These are phyloP conservation scores for Recurvomyces mirabilis DNA, from an alignment of 495 filamentous ascomycete species.

Conservation along the genomic window DNA sequence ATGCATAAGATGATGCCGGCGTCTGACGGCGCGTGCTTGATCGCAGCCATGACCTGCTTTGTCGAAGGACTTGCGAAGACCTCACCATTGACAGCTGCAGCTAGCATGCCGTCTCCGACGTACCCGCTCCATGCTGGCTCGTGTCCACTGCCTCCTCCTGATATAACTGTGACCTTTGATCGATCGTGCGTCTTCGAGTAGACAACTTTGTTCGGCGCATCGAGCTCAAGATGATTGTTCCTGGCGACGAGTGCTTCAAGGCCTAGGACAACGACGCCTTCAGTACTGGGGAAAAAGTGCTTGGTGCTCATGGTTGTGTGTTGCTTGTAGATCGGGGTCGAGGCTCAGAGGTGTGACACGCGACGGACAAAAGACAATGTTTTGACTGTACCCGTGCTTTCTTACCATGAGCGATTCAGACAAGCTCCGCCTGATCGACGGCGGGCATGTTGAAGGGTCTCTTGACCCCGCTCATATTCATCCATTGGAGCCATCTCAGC, in stretches of 20 bases:
- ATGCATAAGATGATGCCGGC: conserved; percentile 50
- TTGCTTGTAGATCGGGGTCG: too few relatives aligned
- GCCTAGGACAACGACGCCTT: conserved; percentile 41
- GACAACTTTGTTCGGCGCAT: conserved; percentile 46
- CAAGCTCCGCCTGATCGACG: too few relatives aligned
- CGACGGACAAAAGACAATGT: too few relatives aligned
- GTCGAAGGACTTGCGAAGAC: conserved; percentile 53
- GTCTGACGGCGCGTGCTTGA: conserved; percentile 44
- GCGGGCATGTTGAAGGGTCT: too few relatives aligned
- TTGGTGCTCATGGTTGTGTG: conserved; percentile 28
- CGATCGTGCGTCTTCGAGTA: conserved; percentile 41
- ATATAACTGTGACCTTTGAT: conserved; percentile 46
- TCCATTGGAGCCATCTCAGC: too few relatives aligned
- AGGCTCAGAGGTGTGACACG: too few relatives aligned
- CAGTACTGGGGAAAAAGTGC: conserved; percentile 30
- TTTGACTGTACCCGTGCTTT: too few relatives aligned
- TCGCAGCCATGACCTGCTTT: conserved; percentile 49
- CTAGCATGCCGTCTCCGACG: conserved; percentile 49
- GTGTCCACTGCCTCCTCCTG: conserved; percentile 50
- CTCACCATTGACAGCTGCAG: conserved; percentile 48
- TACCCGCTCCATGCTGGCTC: conserved; percentile 56
- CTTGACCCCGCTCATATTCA: too few relatives aligned
- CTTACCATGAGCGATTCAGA: too few relatives aligned
- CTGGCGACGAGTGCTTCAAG: conserved; percentile 45
- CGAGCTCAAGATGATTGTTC: conserved; percentile 46